Conservation (phyloP, 768 basidiomycete species). For the Lactarius psammicola region DNA sequence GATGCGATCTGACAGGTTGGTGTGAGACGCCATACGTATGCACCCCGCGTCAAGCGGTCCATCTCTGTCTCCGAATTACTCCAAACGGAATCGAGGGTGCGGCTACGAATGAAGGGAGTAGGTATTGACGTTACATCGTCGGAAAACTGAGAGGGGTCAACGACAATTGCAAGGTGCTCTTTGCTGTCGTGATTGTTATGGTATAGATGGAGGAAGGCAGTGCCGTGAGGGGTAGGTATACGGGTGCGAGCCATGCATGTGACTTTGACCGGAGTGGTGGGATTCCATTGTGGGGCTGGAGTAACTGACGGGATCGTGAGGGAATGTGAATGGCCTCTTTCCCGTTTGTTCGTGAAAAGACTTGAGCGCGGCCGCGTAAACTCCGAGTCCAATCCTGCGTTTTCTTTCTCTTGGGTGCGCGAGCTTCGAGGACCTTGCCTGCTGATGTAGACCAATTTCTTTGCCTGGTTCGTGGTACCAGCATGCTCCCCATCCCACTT, state of each 20-base stretch:
- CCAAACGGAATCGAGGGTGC: conserved; percentile 82
- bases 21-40: conserved; percentile 85
- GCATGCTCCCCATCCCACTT: conserved; percentile 50
- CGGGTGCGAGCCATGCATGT: conserved; percentile 97
- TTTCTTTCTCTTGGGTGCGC: conserved; percentile 57
- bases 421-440: conserved; percentile 71
- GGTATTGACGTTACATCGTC: conserved; percentile 38
- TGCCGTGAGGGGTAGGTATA: conserved; percentile 94
- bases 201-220: conserved; percentile 91
- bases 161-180: conserved; percentile 94
- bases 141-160: conserved; percentile 83
- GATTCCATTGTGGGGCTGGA: conserved; percentile 18
- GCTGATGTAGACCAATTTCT: conserved; percentile 62
- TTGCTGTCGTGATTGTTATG: conserved; percentile 90
- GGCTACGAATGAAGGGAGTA: conserved; percentile 67
- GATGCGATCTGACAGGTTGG: conserved; percentile 44
- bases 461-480: conserved; percentile 41
- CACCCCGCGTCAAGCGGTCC: conserved; percentile 91
- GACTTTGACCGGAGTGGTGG: conserved; percentile 52
- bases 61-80: conserved; percentile 81
- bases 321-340: conserved; percentile 32
- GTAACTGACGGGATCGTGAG: conserved; percentile 23
- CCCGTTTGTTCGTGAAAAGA: conserved; percentile 40
- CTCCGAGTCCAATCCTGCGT: conserved; percentile 41
- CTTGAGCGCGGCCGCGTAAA: conserved; percentile 38